phyloP scores from a whole-genome alignment of 2,329 filamentous ascomycete genomes.

The Ophiobolus disseminans region DNA sequence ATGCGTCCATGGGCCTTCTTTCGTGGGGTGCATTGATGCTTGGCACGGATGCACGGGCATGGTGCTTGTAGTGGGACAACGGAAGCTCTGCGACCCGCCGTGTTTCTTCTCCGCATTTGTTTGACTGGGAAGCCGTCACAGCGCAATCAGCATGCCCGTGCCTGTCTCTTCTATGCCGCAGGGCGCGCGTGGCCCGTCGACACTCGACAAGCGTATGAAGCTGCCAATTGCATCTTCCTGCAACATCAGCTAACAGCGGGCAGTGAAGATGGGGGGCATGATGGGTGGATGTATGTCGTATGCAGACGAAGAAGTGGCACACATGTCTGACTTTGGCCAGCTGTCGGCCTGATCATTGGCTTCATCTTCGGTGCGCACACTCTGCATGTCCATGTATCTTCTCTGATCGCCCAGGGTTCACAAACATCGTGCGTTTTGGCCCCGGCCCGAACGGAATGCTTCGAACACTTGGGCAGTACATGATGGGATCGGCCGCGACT shows the following conservation, averaged over 20 bases:
- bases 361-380: slow-evolving; percentile 85
- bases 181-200: slow-evolving; percentile 64
- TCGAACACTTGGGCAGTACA: slow-evolving; percentile 93
- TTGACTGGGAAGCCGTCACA: slow-evolving; percentile 9
- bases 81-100: slow-evolving; percentile 16
- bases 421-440: slow-evolving; percentile 94
- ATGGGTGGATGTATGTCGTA: slow-evolving; percentile 90
- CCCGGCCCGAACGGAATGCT: slow-evolving; percentile 93
- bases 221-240: slow-evolving; percentile 22
- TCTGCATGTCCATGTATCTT: not conserved
- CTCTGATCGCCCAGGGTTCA: slow-evolving; percentile 68
- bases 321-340: slow-evolving; percentile 58
- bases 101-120: slow-evolving; percentile 25
- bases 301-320: slow-evolving; percentile 1
- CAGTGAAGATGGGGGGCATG: slow-evolving; percentile 98
- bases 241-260: slow-evolving; percentile 40
- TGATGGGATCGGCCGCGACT: slow-evolving; percentile 91
- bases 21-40: slow-evolving; percentile 5
- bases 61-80: slow-evolving; percentile 13
- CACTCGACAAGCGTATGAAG: slow-evolving; percentile 72
- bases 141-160: slow-evolving; percentile 60
- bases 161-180: slow-evolving; percentile 57
- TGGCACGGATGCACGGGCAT: slow-evolving; percentile 15
- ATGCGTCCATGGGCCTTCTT: slow-evolving; percentile 17
- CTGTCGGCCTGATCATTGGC: slow-evolving; percentile 93